These are phyloP conservation scores for Colletotrichum magnum DNA, from an alignment of 2,329 filamentous ascomycete species.

Conservation along the genomic window DNA sequence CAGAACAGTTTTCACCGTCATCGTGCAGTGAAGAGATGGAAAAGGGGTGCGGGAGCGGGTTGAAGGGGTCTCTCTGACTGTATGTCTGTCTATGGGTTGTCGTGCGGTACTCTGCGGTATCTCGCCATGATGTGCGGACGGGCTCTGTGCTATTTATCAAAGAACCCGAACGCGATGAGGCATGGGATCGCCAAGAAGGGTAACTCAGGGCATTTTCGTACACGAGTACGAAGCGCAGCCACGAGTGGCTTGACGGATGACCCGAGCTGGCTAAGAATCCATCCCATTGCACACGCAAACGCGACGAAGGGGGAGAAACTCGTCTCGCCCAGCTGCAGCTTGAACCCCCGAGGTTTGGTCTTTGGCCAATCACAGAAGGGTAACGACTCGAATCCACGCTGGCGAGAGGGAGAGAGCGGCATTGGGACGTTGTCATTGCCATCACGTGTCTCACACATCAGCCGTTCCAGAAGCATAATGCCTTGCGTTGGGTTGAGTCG, in stretches of 20 bases:
- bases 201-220: neutral
- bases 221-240: neutral
- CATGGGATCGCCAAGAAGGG: neutral
- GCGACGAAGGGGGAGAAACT: neutral
- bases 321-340: neutral
- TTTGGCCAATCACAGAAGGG: slow-evolving; percentile 16
- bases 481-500: slow-evolving; percentile 5
- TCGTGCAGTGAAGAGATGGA: neutral
- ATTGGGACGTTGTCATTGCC: slow-evolving; percentile 13
- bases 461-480: slow-evolving; percentile 34
- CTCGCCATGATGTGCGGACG: slow-evolving; percentile 12
- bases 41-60: neutral
- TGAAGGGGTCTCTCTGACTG: neutral
- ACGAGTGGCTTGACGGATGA: slow-evolving; percentile 25
- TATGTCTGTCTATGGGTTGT: neutral
- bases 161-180: neutral
- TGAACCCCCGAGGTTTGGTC: neutral
- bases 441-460: slow-evolving; percentile 41
- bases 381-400: neutral
- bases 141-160: slow-evolving; percentile 29
- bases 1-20: slow-evolving; percentile 18
- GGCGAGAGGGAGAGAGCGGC: slow-evolving; percentile 3
- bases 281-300: neutral
- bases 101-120: neutral
- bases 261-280: neutral